phyloP scores from a whole-genome alignment of 371 early-diverging fungal genomes.

The Mortierella sp. region DNA sequence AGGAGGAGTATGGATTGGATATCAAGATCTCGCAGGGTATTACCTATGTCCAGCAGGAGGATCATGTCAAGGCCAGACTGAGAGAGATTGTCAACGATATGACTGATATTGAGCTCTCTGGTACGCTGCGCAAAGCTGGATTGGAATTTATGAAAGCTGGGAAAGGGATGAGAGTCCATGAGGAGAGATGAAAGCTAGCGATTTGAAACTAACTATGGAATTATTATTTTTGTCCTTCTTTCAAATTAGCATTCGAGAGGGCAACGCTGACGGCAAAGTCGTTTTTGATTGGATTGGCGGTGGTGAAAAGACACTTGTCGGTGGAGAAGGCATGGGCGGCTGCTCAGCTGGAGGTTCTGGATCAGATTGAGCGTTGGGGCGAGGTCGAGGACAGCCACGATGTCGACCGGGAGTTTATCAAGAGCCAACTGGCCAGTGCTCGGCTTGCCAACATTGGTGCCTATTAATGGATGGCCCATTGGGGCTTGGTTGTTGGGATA shows the following conservation, averaged over 20 bases:
- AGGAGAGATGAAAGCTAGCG: not conserved
- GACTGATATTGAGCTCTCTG: conserved; percentile 53
- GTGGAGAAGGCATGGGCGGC: conserved; percentile 87
- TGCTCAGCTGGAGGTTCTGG: conserved; percentile 86
- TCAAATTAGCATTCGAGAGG: conserved; percentile 83
- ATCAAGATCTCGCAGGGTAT: conserved; percentile 83
- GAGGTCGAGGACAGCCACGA: conserved; percentile 88
- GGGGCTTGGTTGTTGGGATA: not conserved
- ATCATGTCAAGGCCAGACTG: conserved; percentile 71
- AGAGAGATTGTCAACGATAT: conserved; percentile 67
- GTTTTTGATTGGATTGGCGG: conserved; percentile 88
- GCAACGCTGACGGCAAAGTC: conserved; percentile 92
- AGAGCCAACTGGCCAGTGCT: conserved; percentile 54
- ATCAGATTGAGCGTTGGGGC: conserved; percentile 94
- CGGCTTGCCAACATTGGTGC: conserved; percentile 48
- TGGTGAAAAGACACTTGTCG: conserved; percentile 78
- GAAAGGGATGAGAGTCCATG: not conserved
- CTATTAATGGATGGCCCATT: conserved; percentile 3
- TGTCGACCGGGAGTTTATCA: conserved; percentile 54
- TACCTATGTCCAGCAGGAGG: conserved; percentile 75
- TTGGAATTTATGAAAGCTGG: not conserved
- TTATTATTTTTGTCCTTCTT: not conserved
- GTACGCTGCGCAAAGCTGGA: conserved; percentile 10
- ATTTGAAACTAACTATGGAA: not conserved
- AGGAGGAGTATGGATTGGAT: conserved; percentile 73